Evolutionary conservation across 2,329 filamentous ascomycete species (phyloP).

Genomic region (Phialophora tarda): DNA sequence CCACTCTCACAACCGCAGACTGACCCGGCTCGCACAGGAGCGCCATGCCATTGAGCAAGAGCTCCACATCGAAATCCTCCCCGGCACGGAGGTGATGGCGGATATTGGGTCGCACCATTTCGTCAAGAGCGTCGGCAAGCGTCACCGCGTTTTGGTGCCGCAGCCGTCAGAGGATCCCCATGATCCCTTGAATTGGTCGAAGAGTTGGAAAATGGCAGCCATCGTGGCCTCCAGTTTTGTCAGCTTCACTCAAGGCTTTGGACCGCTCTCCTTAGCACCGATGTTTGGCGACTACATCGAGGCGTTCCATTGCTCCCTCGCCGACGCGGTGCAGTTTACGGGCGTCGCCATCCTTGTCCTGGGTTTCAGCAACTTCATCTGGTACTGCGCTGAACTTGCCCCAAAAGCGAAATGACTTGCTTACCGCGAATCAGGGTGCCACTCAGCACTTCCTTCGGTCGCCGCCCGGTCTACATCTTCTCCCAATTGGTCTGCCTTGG

Average conservation of each 20-base stretch:
- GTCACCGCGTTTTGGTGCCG: constrained; percentile 53
- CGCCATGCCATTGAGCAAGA: constrained; percentile 39
- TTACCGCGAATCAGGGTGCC: constrained; percentile 54
- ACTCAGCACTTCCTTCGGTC: constrained; percentile 60
- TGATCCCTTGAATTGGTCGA: constrained; percentile 58
- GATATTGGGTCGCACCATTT: constrained; percentile 69
- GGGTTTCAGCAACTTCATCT: constrained; percentile 66
- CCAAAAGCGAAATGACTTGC: constrained; percentile 21
- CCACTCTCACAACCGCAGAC: neutral
- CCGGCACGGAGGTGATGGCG: constrained; percentile 65
- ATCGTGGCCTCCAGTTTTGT: constrained; percentile 55
- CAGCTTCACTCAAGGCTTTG: constrained; percentile 61
- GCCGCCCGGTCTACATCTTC: constrained; percentile 60
- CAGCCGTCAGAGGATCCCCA: constrained; percentile 56
- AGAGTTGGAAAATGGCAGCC: constrained; percentile 55
- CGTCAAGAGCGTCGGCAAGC: constrained; percentile 57
- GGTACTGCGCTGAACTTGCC: constrained; percentile 46
- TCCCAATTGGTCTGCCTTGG: constrained; percentile 60
- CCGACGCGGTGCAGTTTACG: constrained; percentile 62
- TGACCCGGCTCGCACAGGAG: constrained; percentile 24
- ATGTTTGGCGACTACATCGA: constrained; percentile 66
- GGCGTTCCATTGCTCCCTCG: constrained; percentile 60
- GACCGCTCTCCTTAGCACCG: constrained; percentile 61
- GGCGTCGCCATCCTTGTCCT: constrained; percentile 63
- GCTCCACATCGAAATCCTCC: constrained; percentile 60